phyloP scores from a whole-genome alignment of 2,329 filamentous ascomycete species.

The Cyclaneusma minus region DNA sequence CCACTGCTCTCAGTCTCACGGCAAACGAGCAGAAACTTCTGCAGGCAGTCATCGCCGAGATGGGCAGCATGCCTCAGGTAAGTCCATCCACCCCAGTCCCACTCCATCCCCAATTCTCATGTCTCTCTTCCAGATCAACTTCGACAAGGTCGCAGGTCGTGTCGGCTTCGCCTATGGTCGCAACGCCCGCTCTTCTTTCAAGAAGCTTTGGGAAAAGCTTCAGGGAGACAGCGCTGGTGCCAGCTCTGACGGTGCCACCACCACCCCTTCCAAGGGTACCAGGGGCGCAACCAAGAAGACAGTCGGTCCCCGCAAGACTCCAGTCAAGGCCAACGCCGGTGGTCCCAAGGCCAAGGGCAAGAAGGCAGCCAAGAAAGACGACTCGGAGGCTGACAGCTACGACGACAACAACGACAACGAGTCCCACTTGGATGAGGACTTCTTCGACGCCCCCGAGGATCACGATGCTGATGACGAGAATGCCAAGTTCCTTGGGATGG shows the following conservation, averaged over 20 bases:
- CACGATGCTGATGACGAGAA: background rate
- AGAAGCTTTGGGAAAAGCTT: constrained; percentile 11
- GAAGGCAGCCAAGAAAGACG: constrained; percentile 4
- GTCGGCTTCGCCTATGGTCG: constrained; percentile 25
- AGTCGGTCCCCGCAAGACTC: constrained; percentile 7
- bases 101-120: background rate
- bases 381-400: constrained; percentile 3
- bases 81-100: background rate
- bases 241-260: constrained; percentile 17
- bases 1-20: constrained; percentile 3
- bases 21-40: constrained; percentile 6
- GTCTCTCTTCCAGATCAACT: constrained; percentile 22
- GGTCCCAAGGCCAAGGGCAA: constrained; percentile 5
- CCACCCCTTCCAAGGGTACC: constrained; percentile 8
- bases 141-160: constrained; percentile 21
- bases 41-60: constrained; percentile 5
- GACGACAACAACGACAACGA: background rate
- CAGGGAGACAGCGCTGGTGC: constrained; percentile 1
- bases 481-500: background rate
- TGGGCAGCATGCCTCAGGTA: constrained; percentile 7
- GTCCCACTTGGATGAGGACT: background rate
- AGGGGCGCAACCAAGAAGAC: constrained; percentile 18
- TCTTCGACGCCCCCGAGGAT: background rate
- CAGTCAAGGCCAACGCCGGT: constrained; percentile 14
- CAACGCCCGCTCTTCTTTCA: constrained; percentile 17